These are phyloP conservation scores for Eucalyptus melliodora DNA, from an alignment of 345 rosid genomes.

Conservation along the genomic window DNA sequence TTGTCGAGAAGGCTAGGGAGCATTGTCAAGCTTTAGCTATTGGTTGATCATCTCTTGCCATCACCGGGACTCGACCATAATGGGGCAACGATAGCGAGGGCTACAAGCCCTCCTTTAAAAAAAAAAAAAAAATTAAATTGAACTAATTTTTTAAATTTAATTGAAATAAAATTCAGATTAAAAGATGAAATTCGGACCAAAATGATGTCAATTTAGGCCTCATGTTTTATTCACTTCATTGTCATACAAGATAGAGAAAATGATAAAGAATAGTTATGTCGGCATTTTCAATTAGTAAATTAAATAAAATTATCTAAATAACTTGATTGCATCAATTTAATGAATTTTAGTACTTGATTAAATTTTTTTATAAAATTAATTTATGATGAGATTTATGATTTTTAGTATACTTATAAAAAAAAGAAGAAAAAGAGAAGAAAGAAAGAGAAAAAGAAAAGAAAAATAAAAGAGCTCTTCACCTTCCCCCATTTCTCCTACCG, in stretches of 20 bases:
- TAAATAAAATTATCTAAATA: too few species aligned
- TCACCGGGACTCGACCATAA: rapidly evolving
- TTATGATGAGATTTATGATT: too few species aligned
- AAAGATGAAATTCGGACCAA: too few species aligned
- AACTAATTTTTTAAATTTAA: too few species aligned
- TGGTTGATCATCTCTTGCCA: neutral
- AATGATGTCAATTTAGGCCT: too few species aligned
- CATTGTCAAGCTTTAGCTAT: neutral
- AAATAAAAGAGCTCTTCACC: neutral
- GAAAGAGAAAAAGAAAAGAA: neutral
- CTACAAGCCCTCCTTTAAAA: neutral
- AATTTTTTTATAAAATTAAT: too few species aligned
- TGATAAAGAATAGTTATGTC: rapidly evolving
- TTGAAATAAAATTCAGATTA: too few species aligned
- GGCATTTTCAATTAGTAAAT: too few species aligned
- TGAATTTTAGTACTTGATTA: too few species aligned
- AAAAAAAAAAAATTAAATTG: too few species aligned
- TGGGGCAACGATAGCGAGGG: rapidly evolving
- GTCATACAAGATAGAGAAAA: neutral
- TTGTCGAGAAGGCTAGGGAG: neutral
- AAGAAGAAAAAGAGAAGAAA: neutral
- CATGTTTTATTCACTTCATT: too few species aligned
- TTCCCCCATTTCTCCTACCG: neutral
- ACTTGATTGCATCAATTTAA: too few species aligned
- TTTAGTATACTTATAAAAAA: neutral